Percentiles rank a stretch among this genome's conserved stretches.
Evolutionary conservation across 352 stramenopile species (phyloP).

Genomic region (Phytopythium ostracodes): DNA sequence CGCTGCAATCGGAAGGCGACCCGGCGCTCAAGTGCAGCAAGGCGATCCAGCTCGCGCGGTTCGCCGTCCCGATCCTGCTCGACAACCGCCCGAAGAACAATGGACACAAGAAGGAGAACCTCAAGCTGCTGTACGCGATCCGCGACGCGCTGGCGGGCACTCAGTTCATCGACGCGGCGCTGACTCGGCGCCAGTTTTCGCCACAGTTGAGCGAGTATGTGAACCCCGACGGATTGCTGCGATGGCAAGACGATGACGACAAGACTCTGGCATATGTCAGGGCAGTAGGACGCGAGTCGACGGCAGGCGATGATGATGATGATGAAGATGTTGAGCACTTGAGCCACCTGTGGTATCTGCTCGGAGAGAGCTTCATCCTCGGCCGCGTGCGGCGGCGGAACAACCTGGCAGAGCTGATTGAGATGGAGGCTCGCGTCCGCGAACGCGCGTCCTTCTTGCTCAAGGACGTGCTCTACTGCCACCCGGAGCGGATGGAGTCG

Average conservation of each 20-base stretch:
- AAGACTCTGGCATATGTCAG: not conserved
- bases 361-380: slow-evolving; percentile 73
- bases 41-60: slow-evolving; percentile 34
- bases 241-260: not conserved
- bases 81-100: slow-evolving; percentile 54
- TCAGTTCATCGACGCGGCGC: not conserved
- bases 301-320: not conserved
- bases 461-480: slow-evolving; percentile 60
- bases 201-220: not conserved
- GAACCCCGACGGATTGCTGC: slow-evolving; percentile 1
- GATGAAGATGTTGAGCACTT: slow-evolving; percentile 12
- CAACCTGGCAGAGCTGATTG: slow-evolving; percentile 49
- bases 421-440: slow-evolving; percentile 57
- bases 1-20: slow-evolving; percentile 21
- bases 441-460: slow-evolving; percentile 51
- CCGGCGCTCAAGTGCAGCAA: slow-evolving; percentile 18
- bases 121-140: slow-evolving; percentile 60
- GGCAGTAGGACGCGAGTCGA: not conserved
- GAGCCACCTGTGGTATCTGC: slow-evolving; percentile 64
- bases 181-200: not conserved
- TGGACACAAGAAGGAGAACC: slow-evolving; percentile 68
- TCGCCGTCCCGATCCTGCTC: slow-evolving; percentile 60
- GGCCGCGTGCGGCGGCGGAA: slow-evolving; percentile 50
- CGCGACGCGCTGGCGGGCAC: slow-evolving; percentile 35
- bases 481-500: slow-evolving; percentile 53